Percentiles rank a stretch among this genome's conserved stretches.
Evolutionary conservation across 208 protist genomes (phyloP).

Genomic region (Novymonas esmeraldas): DNA sequence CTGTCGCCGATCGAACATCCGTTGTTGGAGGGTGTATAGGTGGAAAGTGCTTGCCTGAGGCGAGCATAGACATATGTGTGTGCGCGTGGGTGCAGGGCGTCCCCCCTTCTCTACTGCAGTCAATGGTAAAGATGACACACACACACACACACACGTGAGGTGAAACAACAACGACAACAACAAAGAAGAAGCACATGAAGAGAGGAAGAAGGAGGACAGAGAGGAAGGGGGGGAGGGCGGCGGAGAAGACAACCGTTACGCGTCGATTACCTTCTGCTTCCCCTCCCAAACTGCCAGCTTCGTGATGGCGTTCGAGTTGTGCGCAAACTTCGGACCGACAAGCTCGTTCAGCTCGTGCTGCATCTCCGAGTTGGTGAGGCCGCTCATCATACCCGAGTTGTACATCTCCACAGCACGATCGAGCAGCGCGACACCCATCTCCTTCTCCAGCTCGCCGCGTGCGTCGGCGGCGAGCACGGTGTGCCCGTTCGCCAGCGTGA

Average conservation of each 20-base stretch:
- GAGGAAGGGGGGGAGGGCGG: background rate
- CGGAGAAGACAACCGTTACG: background rate
- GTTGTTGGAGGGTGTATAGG: too few species aligned
- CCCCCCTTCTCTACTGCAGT: too few species aligned
- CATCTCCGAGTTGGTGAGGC: conserved; percentile 66
- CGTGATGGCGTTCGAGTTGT: conserved; percentile 86
- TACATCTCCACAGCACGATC: conserved; percentile 76
- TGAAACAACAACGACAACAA: background rate
- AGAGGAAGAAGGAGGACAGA: background rate
- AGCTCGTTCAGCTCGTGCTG: conserved; percentile 73
- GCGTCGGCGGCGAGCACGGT: conserved; percentile 58
- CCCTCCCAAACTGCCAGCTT: conserved; percentile 84
- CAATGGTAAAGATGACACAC: too few species aligned
- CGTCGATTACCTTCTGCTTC: conserved; percentile 57
- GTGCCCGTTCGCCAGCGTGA: conserved; percentile 63
- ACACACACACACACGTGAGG: too few species aligned
- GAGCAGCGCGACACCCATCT: conserved; percentile 70
- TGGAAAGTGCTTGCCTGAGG: too few species aligned
- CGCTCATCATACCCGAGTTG: conserved; percentile 65
- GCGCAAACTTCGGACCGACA: conserved; percentile 58
- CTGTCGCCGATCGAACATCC: too few species aligned
- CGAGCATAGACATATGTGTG: too few species aligned
- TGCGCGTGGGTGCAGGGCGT: too few species aligned
- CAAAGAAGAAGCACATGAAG: too few species aligned
- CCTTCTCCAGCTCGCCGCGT: conserved; percentile 62